A percentile compares a stretch with the other conserved stretches of the same genome.
Conservation (phyloP, 2,329 filamentous ascomycete genomes). For the Calonectria multiphialidica region DNA sequence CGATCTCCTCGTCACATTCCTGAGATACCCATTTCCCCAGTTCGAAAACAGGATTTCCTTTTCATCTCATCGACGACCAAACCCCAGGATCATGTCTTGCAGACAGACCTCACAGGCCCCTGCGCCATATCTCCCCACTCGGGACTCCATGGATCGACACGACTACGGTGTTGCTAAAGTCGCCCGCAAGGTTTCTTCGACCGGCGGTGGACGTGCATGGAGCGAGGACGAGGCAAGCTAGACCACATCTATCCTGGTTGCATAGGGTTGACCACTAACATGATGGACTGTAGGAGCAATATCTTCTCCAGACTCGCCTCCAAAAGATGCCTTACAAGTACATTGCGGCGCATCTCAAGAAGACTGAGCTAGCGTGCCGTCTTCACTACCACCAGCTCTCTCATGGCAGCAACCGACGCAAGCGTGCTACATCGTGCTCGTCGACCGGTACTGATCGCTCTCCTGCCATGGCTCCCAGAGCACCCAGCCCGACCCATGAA, state of each 20-base stretch:
- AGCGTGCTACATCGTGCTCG: conserved; percentile 78
- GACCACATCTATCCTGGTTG: not conserved
- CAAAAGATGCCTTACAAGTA: conserved; percentile 95
- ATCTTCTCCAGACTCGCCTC: conserved; percentile 84
- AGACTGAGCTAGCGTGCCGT: conserved; percentile 88
- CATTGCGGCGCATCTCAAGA: conserved; percentile 86
- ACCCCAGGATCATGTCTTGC: conserved; percentile 59
- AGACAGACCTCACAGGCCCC: conserved; percentile 60
- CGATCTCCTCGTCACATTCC: conserved; percentile 28
- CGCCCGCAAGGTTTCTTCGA: conserved; percentile 76
- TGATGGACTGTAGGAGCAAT: conserved; percentile 72
- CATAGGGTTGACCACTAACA: conserved; percentile 28
- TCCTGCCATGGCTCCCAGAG: conserved; percentile 59
- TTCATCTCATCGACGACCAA: conserved; percentile 25
- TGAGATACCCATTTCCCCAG: conserved; percentile 38
- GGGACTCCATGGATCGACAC: conserved; percentile 68
- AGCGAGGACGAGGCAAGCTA: conserved; percentile 83
- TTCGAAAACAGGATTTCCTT: conserved; percentile 31
- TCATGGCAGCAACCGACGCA: conserved; percentile 84
- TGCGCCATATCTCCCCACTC: conserved; percentile 62
- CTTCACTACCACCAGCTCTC: conserved; percentile 90
- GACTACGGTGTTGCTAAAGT: conserved; percentile 73
- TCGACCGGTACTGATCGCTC: conserved; percentile 68
- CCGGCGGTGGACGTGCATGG: conserved; percentile 84
- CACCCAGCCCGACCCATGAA: conserved; percentile 65